Evolutionary conservation across 257 asterid genomes (phyloP).

Genomic region (Petunia axillaris): DNA sequence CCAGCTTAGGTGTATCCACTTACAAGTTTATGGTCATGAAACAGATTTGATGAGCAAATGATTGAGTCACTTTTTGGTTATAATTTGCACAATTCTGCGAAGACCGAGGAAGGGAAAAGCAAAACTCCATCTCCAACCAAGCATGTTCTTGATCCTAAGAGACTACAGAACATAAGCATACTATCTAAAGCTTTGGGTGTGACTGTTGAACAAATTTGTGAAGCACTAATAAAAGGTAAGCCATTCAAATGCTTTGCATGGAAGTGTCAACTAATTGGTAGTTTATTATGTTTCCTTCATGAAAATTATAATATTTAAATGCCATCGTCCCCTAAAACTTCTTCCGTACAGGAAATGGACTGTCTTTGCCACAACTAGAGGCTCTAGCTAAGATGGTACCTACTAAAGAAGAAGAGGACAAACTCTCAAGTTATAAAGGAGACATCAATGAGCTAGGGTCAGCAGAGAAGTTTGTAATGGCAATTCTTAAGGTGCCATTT

Average conservation of each 20-base stretch:
- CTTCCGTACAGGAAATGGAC: slow-evolving; percentile 66
- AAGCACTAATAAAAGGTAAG: slow-evolving; percentile 70
- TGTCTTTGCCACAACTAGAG: slow-evolving; percentile 85
- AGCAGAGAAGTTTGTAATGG: slow-evolving; percentile 80
- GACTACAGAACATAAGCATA: slow-evolving; percentile 89
- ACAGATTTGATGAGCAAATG: slow-evolving; percentile 95
- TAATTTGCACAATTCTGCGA: slow-evolving; percentile 66
- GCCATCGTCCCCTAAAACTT: background rate
- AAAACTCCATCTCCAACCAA: slow-evolving; percentile 87
- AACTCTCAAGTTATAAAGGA: slow-evolving; percentile 75
- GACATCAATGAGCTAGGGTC: slow-evolving; percentile 68
- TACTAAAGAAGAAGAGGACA: slow-evolving; percentile 79
- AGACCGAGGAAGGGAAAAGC: slow-evolving; percentile 66
- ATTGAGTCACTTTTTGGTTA: slow-evolving; percentile 89
- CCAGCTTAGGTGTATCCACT: slow-evolving; percentile 3
- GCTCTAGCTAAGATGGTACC: slow-evolving; percentile 89
- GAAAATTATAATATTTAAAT: background rate
- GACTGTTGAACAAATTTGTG: slow-evolving; percentile 77
- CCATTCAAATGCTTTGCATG: background rate
- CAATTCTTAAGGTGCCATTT: slow-evolving; percentile 75
- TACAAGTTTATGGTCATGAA: slow-evolving; percentile 17
- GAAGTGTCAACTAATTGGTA: background rate
- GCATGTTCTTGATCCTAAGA: slow-evolving; percentile 93
- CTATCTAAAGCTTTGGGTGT: slow-evolving; percentile 84
- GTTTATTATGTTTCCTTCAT: background rate